Conservation (phyloP, 2,329 filamentous ascomycete genomes). For the Tolypocladium inflatum region DNA sequence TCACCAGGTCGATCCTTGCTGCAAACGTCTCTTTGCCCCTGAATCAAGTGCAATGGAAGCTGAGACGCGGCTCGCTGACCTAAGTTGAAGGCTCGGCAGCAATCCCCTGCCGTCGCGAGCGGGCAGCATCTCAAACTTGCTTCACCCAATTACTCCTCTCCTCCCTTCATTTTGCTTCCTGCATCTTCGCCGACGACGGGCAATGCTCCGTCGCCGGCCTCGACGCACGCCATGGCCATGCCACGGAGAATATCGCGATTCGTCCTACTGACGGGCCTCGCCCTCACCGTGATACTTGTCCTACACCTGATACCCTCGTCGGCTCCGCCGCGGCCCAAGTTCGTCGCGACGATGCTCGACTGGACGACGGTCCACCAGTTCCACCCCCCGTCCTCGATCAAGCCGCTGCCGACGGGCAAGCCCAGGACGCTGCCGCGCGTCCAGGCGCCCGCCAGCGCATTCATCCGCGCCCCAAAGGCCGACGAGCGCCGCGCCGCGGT, state of each 20-base stretch:
- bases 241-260: slow-evolving; percentile 13
- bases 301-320: slow-evolving; percentile 10
- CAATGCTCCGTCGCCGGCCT: neutral
- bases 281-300: slow-evolving; percentile 11
- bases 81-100: neutral
- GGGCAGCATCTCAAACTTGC: no score
- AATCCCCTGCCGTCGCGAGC: neutral
- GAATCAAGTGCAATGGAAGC: neutral
- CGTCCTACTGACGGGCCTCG: slow-evolving; percentile 10
- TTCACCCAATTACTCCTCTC: no score
- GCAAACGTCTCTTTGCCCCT: neutral
- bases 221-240: slow-evolving; percentile 10
- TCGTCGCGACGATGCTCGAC: slow-evolving; percentile 17
- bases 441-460: slow-evolving; percentile 17
- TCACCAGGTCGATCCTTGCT: neutral
- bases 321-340: slow-evolving; percentile 4
- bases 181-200: neutral
- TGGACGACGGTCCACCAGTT: slow-evolving; percentile 18
- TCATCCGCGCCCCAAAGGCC: slow-evolving; percentile 6
- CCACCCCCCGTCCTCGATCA: slow-evolving; percentile 20
- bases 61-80: neutral
- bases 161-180: neutral
- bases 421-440: slow-evolving; percentile 17
- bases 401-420: slow-evolving; percentile 17
- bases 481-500: slow-evolving; percentile 28